A percentile compares a stretch with the other conserved stretches of the same genome.
phyloP scores from a whole-genome alignment of 495 filamentous ascomycete genomes.

The Penicillium samsonianum region DNA sequence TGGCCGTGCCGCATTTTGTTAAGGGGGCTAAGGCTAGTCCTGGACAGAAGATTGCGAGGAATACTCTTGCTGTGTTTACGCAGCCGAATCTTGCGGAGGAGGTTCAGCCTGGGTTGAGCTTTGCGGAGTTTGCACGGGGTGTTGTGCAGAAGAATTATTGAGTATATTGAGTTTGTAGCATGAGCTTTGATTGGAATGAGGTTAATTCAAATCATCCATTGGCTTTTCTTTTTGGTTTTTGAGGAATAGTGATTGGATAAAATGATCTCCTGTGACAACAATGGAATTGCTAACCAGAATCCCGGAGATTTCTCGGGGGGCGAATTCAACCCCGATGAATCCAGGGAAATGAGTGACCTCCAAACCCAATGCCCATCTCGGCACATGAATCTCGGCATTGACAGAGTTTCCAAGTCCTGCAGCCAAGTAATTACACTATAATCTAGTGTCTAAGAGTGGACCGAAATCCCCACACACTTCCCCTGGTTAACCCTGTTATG shows the following conservation, averaged over 20 bases:
- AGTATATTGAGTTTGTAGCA: background rate
- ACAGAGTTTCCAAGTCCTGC: background rate
- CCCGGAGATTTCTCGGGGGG: background rate
- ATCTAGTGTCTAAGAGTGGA: background rate
- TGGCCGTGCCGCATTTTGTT: conserved; percentile 96
- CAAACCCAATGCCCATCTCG: background rate
- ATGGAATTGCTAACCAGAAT: background rate
- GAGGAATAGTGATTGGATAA: background rate
- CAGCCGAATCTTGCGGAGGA: conserved; percentile 90
- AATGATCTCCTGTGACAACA: too few species aligned
- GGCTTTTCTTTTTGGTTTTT: background rate
- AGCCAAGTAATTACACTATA: background rate
- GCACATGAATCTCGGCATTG: conserved; percentile 4
- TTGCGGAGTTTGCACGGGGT: conserved; percentile 85
- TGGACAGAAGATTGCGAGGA: conserved; percentile 65
- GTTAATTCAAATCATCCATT: background rate
- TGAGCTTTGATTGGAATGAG: background rate
- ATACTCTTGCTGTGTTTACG: conserved; percentile 96
- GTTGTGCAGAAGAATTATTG: conserved; percentile 79
- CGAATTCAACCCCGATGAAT: background rate
- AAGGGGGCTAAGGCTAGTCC: conserved; percentile 55
- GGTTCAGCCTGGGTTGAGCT: conserved; percentile 71
- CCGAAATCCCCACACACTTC: background rate
- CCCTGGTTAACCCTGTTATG: background rate
- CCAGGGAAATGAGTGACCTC: background rate